A percentile compares a stretch with the other conserved stretches of the same genome.
These are phyloP conservation scores for Talaromyces sp. DNA, from an alignment of 2,329 filamentous ascomycete genomes.

Conservation along the genomic window DNA sequence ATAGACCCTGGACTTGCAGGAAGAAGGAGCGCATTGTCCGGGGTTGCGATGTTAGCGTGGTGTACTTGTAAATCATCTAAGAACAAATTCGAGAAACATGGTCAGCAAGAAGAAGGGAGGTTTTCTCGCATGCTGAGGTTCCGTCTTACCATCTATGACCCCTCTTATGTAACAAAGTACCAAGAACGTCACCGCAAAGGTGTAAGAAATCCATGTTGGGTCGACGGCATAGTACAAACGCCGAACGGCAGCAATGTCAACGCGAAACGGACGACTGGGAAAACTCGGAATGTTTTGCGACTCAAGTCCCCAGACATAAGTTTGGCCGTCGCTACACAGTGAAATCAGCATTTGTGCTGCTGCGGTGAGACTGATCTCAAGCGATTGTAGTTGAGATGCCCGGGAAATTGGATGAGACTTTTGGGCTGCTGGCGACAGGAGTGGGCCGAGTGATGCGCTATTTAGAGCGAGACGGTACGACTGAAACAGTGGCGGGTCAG, in stretches of 20 bases:
- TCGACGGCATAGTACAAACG: slow-evolving; percentile 21
- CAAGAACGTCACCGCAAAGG: slow-evolving; percentile 21
- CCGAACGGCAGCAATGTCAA: slow-evolving; percentile 15
- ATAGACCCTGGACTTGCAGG: slow-evolving; percentile 9
- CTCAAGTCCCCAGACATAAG: slow-evolving; percentile 17
- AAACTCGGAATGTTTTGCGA: slow-evolving; percentile 19
- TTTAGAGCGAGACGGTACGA: slow-evolving; percentile 12
- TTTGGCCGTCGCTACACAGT: slow-evolving; percentile 13
- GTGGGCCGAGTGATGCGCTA: slow-evolving; percentile 1
- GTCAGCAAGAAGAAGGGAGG: background rate
- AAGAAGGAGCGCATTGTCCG: background rate
- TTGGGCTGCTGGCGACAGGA: slow-evolving; percentile 10
- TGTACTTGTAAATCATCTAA: slow-evolving; percentile 8
- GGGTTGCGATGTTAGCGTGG: background rate
- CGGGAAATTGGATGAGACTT: background rate
- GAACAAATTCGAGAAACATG: background rate
- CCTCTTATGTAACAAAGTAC: slow-evolving; percentile 21
- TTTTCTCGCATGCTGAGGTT: background rate
- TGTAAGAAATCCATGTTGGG: slow-evolving; percentile 22
- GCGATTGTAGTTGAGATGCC: slow-evolving; percentile 8
- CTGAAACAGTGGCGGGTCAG: background rate
- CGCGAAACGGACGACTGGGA: slow-evolving; percentile 17
- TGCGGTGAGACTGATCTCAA: slow-evolving; percentile 19
- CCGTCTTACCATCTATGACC: slow-evolving; percentile 18
- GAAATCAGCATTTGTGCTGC: slow-evolving; percentile 22